Base-by-base conservation (phyloP, 2,329 filamentous ascomycete species). In the Trichoderma brevicompactum region DNA sequence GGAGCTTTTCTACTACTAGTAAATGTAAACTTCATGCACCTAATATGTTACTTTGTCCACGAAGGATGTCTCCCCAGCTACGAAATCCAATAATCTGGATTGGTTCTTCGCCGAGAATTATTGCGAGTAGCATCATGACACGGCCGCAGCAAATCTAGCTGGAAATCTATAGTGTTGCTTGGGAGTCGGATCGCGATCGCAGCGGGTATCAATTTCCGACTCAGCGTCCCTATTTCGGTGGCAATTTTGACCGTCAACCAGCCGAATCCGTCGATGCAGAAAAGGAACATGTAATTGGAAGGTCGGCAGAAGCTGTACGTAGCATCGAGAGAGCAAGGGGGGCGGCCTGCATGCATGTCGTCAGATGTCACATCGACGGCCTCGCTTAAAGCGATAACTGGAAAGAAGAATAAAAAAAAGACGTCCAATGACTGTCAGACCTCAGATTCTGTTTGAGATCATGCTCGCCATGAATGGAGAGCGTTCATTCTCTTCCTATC, bases 401-500 rank as follows among this genome's bases (percentile, higher is more conserved):
- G 12, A 38, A 46, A 34, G 7, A 2, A 40, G 2, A 36, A n/a
- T 10, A 19, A 44, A 46, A 13, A 36, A 46, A 46, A 63, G 13
- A 54, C 44, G 40, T 34, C 12, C 2, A 46, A 38, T 34, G 12
- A 46, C 17, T 34, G 50, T n/a, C 40, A 70, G 79, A 85, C 85
- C 86, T 88, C 85, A 87, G 86, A 87, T 85, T 82, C 76, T 75
- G 78, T 79, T 80, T 87, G 82, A 87, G 82, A 88, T 88, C 86
- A 88, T 83, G 79, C 80, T 81, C 79, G 79, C 81, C 77, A 64
- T 69, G 70, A 67, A 68, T 56, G 72, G 78, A 77, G 77, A 82
- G 80, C 82, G 79, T 84, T 88, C 85, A 87, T 81, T 83, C 85
- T 88, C 86, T 88, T 88, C 86, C 86, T 88, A 88, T 88, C 83